Conservation (phyloP, 257 asterid species). For the Solanum chmielewskii region DNA sequence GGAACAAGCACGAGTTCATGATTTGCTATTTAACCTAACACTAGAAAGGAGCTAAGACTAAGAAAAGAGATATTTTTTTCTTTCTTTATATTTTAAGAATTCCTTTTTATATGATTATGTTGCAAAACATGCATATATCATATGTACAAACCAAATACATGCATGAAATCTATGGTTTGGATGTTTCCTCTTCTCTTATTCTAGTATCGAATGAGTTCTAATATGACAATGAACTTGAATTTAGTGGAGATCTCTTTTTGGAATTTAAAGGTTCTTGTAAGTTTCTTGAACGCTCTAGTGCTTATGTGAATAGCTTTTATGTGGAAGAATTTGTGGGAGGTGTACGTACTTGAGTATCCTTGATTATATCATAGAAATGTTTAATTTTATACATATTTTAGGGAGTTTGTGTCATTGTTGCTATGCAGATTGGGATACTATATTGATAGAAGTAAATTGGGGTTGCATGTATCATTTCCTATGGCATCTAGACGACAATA, state of each 20-base stretch:
- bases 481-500: not conserved
- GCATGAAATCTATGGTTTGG: not conserved
- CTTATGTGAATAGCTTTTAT: not conserved
- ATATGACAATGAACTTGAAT: not conserved
- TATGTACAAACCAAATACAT: not conserved
- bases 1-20: not conserved
- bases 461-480: not conserved
- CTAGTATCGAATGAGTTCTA: not conserved
- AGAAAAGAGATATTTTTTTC: not conserved
- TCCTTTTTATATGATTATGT: not conserved
- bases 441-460: not conserved
- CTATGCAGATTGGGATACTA: not conserved
- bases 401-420: not conserved
- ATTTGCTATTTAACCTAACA: not conserved
- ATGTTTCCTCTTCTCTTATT: not conserved
- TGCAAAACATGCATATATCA: not conserved
- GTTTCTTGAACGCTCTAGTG: not conserved
- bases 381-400: not conserved
- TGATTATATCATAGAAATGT: not conserved
- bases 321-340: not conserved
- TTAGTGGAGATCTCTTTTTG: not conserved
- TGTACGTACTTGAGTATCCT: not conserved
- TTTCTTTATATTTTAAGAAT: not conserved
- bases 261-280: not conserved
- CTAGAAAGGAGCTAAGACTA: not conserved